Base-by-base conservation (phyloP, 164 flowering plant genomes). In the Malania oleifera region DNA sequence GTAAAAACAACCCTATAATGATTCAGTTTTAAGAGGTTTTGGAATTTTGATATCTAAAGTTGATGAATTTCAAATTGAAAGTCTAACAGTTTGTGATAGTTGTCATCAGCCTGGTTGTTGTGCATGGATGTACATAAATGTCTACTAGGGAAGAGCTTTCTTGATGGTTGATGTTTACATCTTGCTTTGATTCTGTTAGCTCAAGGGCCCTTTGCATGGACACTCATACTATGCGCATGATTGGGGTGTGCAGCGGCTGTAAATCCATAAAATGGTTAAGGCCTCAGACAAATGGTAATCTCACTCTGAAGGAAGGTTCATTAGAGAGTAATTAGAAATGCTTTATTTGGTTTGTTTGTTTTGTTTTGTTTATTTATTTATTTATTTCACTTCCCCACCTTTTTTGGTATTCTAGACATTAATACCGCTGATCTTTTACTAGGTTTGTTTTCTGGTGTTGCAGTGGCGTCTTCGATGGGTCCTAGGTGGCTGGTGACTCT, bases 161-260 rank as follows among this genome's bases (percentile, higher is more conserved):
- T 11, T 40, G 3, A 46, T 22, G 50, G 26, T 19, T 46, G 11
- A 22, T 7, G 25, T 6, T 6, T 20, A 22, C 29, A 45, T 38
- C 52, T n/a, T 17, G n/a, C 35, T 43, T 49, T 54, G 53, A 26
- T 54, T 67, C 19, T 74, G 43, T 69, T 77, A 93, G 99, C 89
- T 86, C 10, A 75, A 78, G 73, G 97, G 96, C 31, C 95, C 90
- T 57, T 52, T 93, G 66, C 99, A 93, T 65, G 99, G 99, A 15
- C 99, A 93, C 69, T 93, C 99, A 0, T 93, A 93, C 68, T 59
- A 96, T 60, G 99, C 91, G 59, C 99, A 93, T 83, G 92, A 97
- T 48, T 93, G 83, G 99, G 99, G 45, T 93, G 99, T 70, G 62
- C 91, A 8, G 96, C 99, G 40, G 96, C 96, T 57, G 71, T 23